Conservation (phyloP, 2,329 filamentous ascomycete genomes). For the Myriosclerotinia curreyana region DNA sequence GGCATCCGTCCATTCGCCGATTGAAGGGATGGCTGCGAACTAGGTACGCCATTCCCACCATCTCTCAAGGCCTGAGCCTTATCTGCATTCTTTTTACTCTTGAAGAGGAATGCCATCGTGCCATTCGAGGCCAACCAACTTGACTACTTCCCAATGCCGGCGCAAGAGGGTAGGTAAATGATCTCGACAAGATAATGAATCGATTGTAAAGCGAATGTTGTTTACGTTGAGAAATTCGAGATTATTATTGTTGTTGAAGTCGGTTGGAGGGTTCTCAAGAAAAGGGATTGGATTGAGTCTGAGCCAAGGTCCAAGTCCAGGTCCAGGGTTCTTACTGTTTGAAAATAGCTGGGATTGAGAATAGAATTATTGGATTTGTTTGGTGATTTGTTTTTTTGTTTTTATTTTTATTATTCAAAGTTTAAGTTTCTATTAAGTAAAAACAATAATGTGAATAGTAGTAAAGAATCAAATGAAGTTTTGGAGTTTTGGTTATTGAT, state of each 20-base stretch:
- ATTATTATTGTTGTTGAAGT: slow-evolving; percentile 15
- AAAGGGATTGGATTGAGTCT: slow-evolving; percentile 18
- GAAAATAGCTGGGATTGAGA: slow-evolving; percentile 19
- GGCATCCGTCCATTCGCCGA: slow-evolving; percentile 44
- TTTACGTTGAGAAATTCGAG: slow-evolving; percentile 14
- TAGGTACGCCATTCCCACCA: slow-evolving; percentile 30
- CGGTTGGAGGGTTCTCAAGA: neutral
- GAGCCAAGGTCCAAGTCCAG: slow-evolving; percentile 8
- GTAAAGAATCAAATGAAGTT: neutral
- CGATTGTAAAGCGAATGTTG: slow-evolving; percentile 5
- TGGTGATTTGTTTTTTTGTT: slow-evolving; percentile 11
- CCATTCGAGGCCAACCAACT: slow-evolving; percentile 38
- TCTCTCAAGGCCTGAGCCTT: slow-evolving; percentile 48
- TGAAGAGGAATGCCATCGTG: slow-evolving; percentile 78
- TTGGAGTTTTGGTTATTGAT: no score
- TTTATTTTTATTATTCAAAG: neutral
- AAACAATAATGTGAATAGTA: slow-evolving; percentile 6
- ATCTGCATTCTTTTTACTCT: slow-evolving; percentile 74
- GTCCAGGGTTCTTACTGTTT: slow-evolving; percentile 22
- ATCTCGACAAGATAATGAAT: neutral
- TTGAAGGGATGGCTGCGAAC: slow-evolving; percentile 48
- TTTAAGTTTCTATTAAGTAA: neutral
- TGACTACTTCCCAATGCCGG: slow-evolving; percentile 18
- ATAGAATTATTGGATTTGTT: neutral
- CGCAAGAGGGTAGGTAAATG: slow-evolving; percentile 4